These are phyloP conservation scores for Erigeron canadensis DNA, from an alignment of 129 eudicot species.

Conservation along the genomic window DNA sequence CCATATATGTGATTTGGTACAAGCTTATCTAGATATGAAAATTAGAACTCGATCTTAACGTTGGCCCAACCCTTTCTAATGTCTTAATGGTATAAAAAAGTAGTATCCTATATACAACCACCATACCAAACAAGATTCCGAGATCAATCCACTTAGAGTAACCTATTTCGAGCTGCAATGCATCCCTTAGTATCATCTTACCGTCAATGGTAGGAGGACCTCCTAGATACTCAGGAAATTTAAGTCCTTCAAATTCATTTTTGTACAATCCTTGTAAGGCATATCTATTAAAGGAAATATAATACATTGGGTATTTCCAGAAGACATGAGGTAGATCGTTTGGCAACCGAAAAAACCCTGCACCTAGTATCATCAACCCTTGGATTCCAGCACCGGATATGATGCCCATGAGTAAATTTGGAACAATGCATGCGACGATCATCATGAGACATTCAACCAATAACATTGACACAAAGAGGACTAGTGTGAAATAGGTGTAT, in stretches of 20 bases:
- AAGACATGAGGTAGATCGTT: slow-evolving; percentile 36
- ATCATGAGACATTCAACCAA: slow-evolving; percentile 74
- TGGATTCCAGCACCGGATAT: slow-evolving; percentile 64
- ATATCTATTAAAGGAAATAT: slow-evolving; percentile 45
- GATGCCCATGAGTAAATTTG: slow-evolving; percentile 70
- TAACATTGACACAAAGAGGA: slow-evolving; percentile 45
- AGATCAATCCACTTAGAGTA: slow-evolving; percentile 70
- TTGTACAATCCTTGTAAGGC: slow-evolving; percentile 57
- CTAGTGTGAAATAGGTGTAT: slow-evolving; percentile 40
- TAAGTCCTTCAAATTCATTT: slow-evolving; percentile 47
- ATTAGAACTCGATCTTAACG: slow-evolving; percentile 10
- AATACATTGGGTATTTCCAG: slow-evolving; percentile 58
- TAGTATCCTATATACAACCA: slow-evolving; percentile 41
- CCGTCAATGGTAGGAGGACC: slow-evolving; percentile 31
- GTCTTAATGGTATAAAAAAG: slow-evolving; percentile 41
- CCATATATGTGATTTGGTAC: too few species aligned
- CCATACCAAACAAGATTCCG: slow-evolving; percentile 52
- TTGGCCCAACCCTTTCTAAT: slow-evolving; percentile 39
- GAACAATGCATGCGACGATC: slow-evolving; percentile 65
- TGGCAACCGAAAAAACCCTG: slow-evolving; percentile 52
- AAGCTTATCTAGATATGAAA: not conserved
- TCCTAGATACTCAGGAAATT: slow-evolving; percentile 20
- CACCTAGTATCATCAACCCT: slow-evolving; percentile 61
- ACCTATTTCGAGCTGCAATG: slow-evolving; percentile 45
- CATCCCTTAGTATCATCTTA: slow-evolving; percentile 34